phyloP scores from a whole-genome alignment of 2,329 filamentous ascomycete species.

The Penicillium corylophilum region DNA sequence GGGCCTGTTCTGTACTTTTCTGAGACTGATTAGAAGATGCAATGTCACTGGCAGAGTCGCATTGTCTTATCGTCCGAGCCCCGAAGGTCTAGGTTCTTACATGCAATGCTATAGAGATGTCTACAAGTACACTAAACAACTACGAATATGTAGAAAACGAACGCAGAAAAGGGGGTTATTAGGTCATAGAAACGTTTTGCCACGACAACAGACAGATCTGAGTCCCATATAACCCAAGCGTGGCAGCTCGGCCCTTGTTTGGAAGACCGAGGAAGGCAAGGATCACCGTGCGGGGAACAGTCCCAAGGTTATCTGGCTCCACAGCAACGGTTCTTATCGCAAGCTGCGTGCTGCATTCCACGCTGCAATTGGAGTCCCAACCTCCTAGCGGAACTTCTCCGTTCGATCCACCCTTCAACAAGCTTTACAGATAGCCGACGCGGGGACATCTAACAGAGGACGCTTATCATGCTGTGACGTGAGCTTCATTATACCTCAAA shows the following conservation, averaged over 20 bases:
- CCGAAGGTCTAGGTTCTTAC: background rate
- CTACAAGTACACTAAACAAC: background rate
- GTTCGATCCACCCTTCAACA: background rate
- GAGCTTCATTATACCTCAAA: background rate
- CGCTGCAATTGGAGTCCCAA: background rate
- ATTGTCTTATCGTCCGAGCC: background rate
- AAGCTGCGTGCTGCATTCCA: background rate
- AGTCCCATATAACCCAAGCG: background rate
- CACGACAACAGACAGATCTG: background rate
- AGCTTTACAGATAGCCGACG: background rate
- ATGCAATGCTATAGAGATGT: background rate
- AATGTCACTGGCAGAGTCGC: background rate
- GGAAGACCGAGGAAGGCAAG: constrained; percentile 10
- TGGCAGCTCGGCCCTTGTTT: background rate
- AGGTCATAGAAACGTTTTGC: background rate
- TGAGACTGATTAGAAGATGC: background rate
- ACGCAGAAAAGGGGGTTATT: background rate
- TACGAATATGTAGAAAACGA: background rate
- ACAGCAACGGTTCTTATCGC: constrained; percentile 3
- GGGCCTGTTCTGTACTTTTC: background rate
- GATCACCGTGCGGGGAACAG: constrained; percentile 40
- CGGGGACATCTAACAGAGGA: background rate
- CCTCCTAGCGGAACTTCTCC: background rate
- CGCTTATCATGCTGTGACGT: constrained; percentile 1
- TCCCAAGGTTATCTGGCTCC: background rate